Base-by-base conservation (phyloP, 2,329 filamentous ascomycete genomes). In the Juglanconis sp. region DNA sequence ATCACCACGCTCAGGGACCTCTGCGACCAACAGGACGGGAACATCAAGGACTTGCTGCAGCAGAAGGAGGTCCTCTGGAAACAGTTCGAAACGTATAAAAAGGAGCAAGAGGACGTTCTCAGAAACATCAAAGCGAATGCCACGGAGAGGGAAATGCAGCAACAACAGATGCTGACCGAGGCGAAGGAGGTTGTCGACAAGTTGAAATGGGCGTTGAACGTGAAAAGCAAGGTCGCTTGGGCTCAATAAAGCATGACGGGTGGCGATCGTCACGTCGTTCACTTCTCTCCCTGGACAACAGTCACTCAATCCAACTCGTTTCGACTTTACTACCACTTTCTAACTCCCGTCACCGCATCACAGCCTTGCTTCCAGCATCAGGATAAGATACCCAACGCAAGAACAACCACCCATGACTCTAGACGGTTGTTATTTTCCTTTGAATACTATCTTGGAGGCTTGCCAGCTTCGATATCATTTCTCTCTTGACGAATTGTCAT, bases 11-110 rank as follows among this genome's bases (percentile, higher is more conserved):
- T 92, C 54, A 81, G 86, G 55, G 86, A 90, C 61, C 79, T 92
- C 36, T 88, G 85, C 70, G 88, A 91, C 65, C 89, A 92, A 73
- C 86, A 91, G 70, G 83, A 89, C 65, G 81, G 82, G 68, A 89
- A 91, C 67, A 81, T 90, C 61, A 82, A 83, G 59, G 79, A 84
- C 61, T 75, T 87, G 31, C 74, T 76, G 60, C 79, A 81, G 53
- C 82, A 89, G 67, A 89, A 90, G 68, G 81, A 84, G 34, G 82
- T 82, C 15, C 85, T 92, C 61, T 73, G 75, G 15, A 74, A 74
- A 51, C 76, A 84, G 64, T 90, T 89, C 73, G 83, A 85, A 53
- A 77, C 77, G 51, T 90, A 91, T 74, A 89, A 88, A 71, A 70
- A 73, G 59, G 79, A 84, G 65, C 87, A 90, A 68, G 85, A 89